Evolutionary conservation across 768 basidiomycete species (phyloP).

Genomic region (Macrolepiota albuminosa): DNA sequence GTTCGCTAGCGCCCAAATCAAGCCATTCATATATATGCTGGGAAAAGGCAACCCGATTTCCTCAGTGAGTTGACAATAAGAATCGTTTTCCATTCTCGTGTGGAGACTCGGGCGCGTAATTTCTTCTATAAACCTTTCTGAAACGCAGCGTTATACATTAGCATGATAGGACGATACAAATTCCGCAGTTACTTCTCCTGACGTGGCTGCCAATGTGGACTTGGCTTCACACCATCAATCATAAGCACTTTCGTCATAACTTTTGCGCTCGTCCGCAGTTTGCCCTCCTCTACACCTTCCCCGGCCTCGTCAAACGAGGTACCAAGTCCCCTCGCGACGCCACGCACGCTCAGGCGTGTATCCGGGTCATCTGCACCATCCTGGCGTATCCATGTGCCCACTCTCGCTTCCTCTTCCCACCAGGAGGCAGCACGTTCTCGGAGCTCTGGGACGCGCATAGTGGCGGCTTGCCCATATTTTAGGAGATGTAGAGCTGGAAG

Average conservation of each 20-base stretch:
- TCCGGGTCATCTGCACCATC: slow-evolving; percentile 28
- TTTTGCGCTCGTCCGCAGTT: slow-evolving; percentile 27
- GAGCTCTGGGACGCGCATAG: slow-evolving; percentile 47
- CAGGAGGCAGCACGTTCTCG: slow-evolving; percentile 44
- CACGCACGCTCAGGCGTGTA: slow-evolving; percentile 29
- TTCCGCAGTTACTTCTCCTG: not conserved
- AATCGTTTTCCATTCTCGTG: not conserved
- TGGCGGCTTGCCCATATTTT: slow-evolving; percentile 51
- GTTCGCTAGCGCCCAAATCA: not conserved
- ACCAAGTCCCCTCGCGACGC: slow-evolving; percentile 41
- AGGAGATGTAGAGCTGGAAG: slow-evolving; percentile 48
- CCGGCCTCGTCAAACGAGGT: slow-evolving; percentile 31
- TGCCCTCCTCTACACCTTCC: slow-evolving; percentile 23
- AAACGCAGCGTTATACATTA: not conserved
- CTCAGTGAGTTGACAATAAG: slow-evolving; percentile 87
- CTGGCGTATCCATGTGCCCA: slow-evolving; percentile 44
- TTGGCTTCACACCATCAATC: slow-evolving; percentile 25
- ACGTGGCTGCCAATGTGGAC: slow-evolving; percentile 23
- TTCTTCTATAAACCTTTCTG: not conserved
- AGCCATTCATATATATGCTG: slow-evolving; percentile 45
- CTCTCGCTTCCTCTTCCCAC: slow-evolving; percentile 53
- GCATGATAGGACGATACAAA: not conserved
- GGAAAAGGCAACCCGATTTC: slow-evolving; percentile 90
- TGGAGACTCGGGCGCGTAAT: not conserved
- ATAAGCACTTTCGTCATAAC: slow-evolving; percentile 26